Percentiles rank a stretch among this genome's conserved stretches.
Conservation (phyloP, 345 rosid species). For the Theobroma cacao region DNA sequence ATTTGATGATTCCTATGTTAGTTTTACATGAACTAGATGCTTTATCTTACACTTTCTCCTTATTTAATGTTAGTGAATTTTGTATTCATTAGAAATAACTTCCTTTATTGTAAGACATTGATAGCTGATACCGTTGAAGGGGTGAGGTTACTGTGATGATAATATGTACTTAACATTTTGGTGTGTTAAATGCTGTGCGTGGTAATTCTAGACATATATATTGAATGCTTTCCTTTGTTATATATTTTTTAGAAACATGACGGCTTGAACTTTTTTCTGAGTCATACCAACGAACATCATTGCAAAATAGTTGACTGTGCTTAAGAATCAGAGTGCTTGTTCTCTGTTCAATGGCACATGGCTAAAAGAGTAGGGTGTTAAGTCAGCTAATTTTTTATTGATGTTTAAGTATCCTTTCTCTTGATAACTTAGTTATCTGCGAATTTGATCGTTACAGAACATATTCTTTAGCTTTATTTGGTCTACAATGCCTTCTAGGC, state of each 20-base stretch:
- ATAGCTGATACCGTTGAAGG: background rate
- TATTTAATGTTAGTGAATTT: background rate
- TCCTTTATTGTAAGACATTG: background rate
- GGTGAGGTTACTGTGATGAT: background rate
- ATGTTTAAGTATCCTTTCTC: background rate
- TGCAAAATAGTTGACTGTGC: background rate
- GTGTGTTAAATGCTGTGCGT: background rate
- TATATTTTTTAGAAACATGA: background rate
- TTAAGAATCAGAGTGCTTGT: background rate
- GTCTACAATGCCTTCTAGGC: background rate
- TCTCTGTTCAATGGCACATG: background rate
- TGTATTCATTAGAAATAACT: background rate
- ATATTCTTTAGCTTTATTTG: background rate
- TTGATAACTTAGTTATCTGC: background rate
- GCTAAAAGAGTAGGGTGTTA: background rate
- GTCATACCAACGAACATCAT: background rate
- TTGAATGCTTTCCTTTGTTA: slow-evolving; percentile 1
- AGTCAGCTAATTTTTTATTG: background rate
- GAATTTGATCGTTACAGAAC: background rate
- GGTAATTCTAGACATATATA: too few relatives aligned
- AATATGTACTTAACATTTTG: background rate
- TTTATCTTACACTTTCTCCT: background rate
- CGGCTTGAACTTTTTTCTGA: background rate
- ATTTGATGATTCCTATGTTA: background rate
- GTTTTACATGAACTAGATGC: background rate